phyloP scores from a whole-genome alignment of 1,284 basidiomycete species.

The Sporisorium graminicola region DNA sequence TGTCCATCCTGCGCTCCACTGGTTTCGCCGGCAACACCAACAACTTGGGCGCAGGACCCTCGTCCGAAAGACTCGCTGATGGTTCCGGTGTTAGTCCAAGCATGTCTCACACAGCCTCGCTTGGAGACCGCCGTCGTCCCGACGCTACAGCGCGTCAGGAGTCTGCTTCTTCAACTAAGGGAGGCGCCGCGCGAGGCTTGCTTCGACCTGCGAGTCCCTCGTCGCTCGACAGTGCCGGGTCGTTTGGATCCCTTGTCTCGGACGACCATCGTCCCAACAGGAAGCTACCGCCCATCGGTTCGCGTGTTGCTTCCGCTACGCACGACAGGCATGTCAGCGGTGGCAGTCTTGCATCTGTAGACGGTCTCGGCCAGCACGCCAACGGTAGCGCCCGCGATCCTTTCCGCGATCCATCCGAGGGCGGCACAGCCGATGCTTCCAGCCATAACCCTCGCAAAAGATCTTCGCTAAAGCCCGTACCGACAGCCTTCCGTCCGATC shows the following conservation, averaged over 20 bases:
- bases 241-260: constrained; percentile 23
- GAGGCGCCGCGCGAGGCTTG: constrained; percentile 14
- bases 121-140: constrained; percentile 1
- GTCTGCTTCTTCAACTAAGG: constrained; percentile 14
- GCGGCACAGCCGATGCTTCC: not conserved
- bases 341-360: constrained; percentile 7
- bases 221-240: constrained; percentile 35
- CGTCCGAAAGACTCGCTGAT: constrained; percentile 46
- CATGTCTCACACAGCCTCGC: constrained; percentile 7
- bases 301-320: constrained; percentile 24
- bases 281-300: constrained; percentile 39
- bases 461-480: constrained; percentile 35
- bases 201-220: constrained; percentile 30
- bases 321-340: constrained; percentile 16
- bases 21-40: constrained; percentile 13
- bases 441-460: constrained; percentile 10
- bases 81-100: constrained; percentile 18
- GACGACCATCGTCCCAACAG: constrained; percentile 42
- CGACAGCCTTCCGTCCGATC: constrained; percentile 50
- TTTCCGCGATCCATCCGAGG: constrained; percentile 37
- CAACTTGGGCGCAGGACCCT: constrained; percentile 43
- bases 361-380: not conserved
- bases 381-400: constrained; percentile 27
- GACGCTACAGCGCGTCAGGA: constrained; percentile 14
- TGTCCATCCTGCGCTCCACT: constrained; percentile 32